Conservation (phyloP, 2,329 filamentous ascomycete genomes). For the Fonsecaea pedrosoi region DNA sequence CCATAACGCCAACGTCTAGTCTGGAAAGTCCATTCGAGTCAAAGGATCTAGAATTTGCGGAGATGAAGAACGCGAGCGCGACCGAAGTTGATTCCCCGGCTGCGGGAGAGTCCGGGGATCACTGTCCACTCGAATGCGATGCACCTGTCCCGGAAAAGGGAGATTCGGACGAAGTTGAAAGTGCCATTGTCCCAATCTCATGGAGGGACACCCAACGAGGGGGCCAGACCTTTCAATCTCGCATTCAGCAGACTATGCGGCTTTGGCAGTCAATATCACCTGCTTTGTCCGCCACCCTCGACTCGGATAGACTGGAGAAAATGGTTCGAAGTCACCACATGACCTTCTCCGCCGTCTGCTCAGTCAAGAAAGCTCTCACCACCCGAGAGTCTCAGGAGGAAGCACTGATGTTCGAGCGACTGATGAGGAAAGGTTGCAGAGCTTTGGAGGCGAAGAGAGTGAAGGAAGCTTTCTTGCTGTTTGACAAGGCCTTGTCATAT, state of each 20-base stretch:
- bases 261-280: background rate
- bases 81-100: background rate
- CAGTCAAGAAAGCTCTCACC: background rate
- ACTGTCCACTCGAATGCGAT: background rate
- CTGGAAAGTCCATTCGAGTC: background rate
- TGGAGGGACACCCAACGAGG: background rate
- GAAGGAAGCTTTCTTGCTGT: background rate
- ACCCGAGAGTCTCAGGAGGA: background rate
- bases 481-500: background rate
- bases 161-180: background rate
- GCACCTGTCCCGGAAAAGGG: background rate
- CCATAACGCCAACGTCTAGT: background rate
- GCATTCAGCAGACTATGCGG: background rate
- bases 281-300: background rate
- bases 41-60: background rate
- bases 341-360: constrained; percentile 2
- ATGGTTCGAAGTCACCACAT: constrained; percentile 1
- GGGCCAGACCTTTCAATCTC: background rate
- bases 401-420: background rate
- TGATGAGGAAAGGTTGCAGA: constrained; percentile 2
- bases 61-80: background rate
- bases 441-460: background rate
- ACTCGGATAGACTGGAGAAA: constrained; percentile 1
- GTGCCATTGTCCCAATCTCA: background rate
- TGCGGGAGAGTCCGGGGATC: background rate